Percentiles rank a stretch among this genome's conserved stretches.
Evolutionary conservation across 106 monocot genomes (phyloP).

Genomic region (Dactylorhiza incarnata): DNA sequence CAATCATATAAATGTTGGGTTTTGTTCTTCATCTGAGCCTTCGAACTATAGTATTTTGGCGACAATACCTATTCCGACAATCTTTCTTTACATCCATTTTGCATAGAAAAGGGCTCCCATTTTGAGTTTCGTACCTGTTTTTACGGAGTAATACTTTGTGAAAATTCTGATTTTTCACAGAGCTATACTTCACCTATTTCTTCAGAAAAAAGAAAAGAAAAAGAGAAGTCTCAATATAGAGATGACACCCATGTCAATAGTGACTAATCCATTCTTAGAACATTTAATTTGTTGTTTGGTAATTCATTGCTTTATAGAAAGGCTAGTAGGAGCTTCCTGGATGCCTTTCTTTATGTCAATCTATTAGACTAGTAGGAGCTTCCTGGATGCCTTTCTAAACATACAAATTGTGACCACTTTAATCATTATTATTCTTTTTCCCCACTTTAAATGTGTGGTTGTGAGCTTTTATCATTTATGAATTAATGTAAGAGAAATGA

Average conservation of each 20-base stretch:
- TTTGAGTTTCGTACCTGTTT: not conserved
- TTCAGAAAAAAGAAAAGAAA: not conserved
- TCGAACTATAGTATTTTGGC: not conserved
- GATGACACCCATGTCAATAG: not conserved
- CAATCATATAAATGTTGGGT: not conserved
- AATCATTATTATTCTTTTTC: not conserved
- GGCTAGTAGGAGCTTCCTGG: not conserved
- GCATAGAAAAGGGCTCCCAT: not conserved
- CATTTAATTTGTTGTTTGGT: not conserved
- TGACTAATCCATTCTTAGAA: not conserved
- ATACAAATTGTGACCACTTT: not conserved
- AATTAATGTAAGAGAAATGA: not conserved
- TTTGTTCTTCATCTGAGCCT: not conserved
- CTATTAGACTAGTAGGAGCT: not conserved
- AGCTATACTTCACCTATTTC: not conserved
- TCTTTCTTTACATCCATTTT: not conserved
- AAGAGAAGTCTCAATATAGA: not conserved
- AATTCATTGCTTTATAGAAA: not conserved
- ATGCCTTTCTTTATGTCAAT: not conserved
- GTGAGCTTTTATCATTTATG: not conserved
- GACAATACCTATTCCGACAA: not conserved
- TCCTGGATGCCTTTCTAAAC: not conserved
- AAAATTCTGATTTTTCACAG: not conserved
- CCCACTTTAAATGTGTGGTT: not conserved
- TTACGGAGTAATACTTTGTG: not conserved